These are phyloP conservation scores for Musa balbisiana DNA, from an alignment of 202 grass and related monocot species.

Conservation along the genomic window DNA sequence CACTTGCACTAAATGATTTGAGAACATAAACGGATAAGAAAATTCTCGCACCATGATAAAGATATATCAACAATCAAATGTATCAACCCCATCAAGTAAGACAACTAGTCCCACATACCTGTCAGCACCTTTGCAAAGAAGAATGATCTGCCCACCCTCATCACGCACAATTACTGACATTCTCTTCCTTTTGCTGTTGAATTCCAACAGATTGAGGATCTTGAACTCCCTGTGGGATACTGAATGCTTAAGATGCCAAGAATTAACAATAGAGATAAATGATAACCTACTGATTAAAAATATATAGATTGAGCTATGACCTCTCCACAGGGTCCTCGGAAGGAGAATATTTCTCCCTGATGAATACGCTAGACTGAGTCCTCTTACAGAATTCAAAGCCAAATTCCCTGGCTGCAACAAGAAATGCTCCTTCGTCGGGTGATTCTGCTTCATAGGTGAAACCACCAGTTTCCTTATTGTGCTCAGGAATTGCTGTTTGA, in stretches of 20 bases:
- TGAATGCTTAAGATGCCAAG: constrained; percentile 23
- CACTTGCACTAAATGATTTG: neutral
- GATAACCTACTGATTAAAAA: neutral
- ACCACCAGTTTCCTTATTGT: constrained; percentile 59
- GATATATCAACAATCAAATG: constrained; percentile 8
- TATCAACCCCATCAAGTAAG: constrained; percentile 18
- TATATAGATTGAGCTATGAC: constrained; percentile 36
- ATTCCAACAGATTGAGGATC: constrained; percentile 97
- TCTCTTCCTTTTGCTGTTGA: constrained; percentile 98
- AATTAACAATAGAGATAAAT: constrained; percentile 10
- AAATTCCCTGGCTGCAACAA: constrained; percentile 91
- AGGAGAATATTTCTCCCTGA: constrained; percentile 64
- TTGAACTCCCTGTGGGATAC: constrained; percentile 78
- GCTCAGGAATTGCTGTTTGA: constrained; percentile 84
- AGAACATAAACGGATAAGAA: too few relatives aligned
- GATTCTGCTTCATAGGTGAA: constrained; percentile 89
- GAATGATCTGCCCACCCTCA: constrained; percentile 74
- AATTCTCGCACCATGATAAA: too few relatives aligned
- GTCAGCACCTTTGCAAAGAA: constrained; percentile 97
- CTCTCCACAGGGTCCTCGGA: constrained; percentile 53
- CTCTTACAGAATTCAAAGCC: constrained; percentile 93
- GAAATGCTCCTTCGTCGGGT: constrained; percentile 87
- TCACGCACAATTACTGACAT: constrained; percentile 89
- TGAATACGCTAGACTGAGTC: constrained; percentile 75
- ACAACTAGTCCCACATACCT: constrained; percentile 33